Base-by-base conservation (phyloP, 768 basidiomycete species). In the Tulasnella sp. region DNA sequence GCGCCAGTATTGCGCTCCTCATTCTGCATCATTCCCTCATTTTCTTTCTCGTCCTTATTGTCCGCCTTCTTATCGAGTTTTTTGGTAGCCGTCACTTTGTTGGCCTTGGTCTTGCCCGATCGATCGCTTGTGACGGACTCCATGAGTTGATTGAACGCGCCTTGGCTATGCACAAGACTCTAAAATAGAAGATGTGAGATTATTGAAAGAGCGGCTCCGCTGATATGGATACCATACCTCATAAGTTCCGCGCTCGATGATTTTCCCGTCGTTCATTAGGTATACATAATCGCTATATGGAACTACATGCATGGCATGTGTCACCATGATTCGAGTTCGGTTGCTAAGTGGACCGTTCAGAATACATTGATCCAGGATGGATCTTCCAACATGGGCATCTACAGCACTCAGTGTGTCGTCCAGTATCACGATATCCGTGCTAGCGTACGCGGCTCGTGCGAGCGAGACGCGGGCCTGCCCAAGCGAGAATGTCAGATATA, bases 341-440 rank as follows among this genome's bases (percentile, higher is more conserved):
- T 62, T 56, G 1, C 53, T 48, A 2, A 70, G 54, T 2, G 68
- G 64, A 1, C 68, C 64, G 2, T 26, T 38, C 3, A 71, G 63
- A 4, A 87, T 67, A 64, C 84, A 85, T 42, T 83, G 72, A 19
- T 86, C 79, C 3, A 86, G 64, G 51, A 86, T 79, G 27, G 75
- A 75, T 64, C 82, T 81, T 9, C 84, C 83, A 3, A 89, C 87
- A 64, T 85, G 81, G 0, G 86, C 80, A 63, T 90, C 88, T 7
- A 90, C 82, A 0, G 88, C 87, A 34, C 82, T 81, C 32, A 91
- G 77, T 15, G 88, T 85, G 67, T 93, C 89, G 66, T 93, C 88
- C 27, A 91, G 76, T 13, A 91, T 77, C 43, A 88, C 80, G 55
- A 91, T 77, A 60, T 88, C 84, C 1, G 84, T 76, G 0, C 77